Conservation (phyloP, 2,329 filamentous ascomycete species). For the Didymella lethalis region DNA sequence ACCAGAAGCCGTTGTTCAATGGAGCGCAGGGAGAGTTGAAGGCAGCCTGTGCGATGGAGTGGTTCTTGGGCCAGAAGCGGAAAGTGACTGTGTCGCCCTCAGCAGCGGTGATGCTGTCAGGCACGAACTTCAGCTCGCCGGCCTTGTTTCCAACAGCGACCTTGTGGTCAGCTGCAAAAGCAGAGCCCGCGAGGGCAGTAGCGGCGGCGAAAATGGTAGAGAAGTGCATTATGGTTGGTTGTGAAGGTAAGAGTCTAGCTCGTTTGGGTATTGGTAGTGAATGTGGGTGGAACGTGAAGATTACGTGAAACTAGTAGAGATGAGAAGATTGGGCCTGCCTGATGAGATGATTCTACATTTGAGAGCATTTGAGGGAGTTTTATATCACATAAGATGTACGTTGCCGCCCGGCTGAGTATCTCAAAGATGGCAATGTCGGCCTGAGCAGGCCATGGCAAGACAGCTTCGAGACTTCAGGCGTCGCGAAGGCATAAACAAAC, state of each 20-base stretch:
- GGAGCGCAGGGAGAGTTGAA: slow-evolving; percentile 49
- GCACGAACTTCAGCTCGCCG: slow-evolving; percentile 44
- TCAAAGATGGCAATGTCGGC: slow-evolving; percentile 36
- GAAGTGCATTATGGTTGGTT: slow-evolving; percentile 52
- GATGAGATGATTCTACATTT: slow-evolving; percentile 36
- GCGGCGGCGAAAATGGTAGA: slow-evolving; percentile 45
- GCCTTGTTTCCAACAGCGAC: slow-evolving; percentile 44
- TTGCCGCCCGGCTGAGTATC: slow-evolving; percentile 27
- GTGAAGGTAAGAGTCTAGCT: slow-evolving; percentile 43
- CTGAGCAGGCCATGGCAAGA: slow-evolving; percentile 42
- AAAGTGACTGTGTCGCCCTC: slow-evolving; percentile 51
- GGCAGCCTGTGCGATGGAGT: slow-evolving; percentile 49
- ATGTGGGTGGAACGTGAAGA: slow-evolving; percentile 26
- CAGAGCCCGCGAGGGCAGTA: slow-evolving; percentile 41
- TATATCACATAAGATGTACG: slow-evolving; percentile 44
- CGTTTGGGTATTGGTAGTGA: slow-evolving; percentile 32
- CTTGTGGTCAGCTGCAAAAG: slow-evolving; percentile 43
- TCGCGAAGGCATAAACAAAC: slow-evolving; percentile 43
- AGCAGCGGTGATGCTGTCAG: slow-evolving; percentile 45
- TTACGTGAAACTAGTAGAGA: slow-evolving; percentile 37
- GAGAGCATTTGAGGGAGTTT: slow-evolving; percentile 48
- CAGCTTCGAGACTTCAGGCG: slow-evolving; percentile 45
- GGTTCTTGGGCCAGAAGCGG: slow-evolving; percentile 52
- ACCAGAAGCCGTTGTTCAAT: slow-evolving; percentile 47
- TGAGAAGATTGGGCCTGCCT: slow-evolving; percentile 49